Evolutionary conservation across 148 eudicot species (phyloP), one percentile per base, ranked within the genome.

Genomic region (Camellia sinensis): DNA sequence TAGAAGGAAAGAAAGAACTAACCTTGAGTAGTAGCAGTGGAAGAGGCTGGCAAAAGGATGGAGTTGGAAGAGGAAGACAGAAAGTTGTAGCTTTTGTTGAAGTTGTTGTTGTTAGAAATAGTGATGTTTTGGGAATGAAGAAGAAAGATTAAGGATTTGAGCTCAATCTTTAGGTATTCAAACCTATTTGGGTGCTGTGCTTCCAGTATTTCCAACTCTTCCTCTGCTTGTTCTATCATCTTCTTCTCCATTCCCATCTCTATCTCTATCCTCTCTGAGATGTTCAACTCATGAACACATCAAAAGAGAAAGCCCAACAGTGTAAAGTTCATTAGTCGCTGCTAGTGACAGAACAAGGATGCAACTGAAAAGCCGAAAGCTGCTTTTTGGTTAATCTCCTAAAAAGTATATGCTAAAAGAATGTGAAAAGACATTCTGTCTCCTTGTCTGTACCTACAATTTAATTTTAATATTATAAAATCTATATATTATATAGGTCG

Each of bases 131-230:
- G 88, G 57, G 86, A 85, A 1, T 81, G 71, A 4, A 86, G 83
- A 41, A 81, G 83, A 71, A 80, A 73, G 17, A 93, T 93, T 80
- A 93, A 86, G 73, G 91, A 87, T 54, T 83, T 87, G 76, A 93
- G 92, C 37, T 93, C 94, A 50, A 69, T 46, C 64, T 93, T 93
- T 3, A 92, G 79, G 75, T 76, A 84, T 71, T 82, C 65, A 78
- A 90, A 91, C 21, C 82, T 83, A 54, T 88, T 57, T 4, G 95
- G 97, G 68, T 91, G 85, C 43, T 80, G 79, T 9, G 75, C 12
- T 88, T 93, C 95, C 68, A 93, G 87, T 63, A 83, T 83, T 43
- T 89, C 78, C 64, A 93, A 67, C 76, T 93, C 97, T 83, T 90
- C 88, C 56, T 88, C 81, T 4, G 97, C 94, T 82, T 79, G 83